phyloP scores from a whole-genome alignment of 345 rosid genomes.

The Eutrema yunnanense region DNA sequence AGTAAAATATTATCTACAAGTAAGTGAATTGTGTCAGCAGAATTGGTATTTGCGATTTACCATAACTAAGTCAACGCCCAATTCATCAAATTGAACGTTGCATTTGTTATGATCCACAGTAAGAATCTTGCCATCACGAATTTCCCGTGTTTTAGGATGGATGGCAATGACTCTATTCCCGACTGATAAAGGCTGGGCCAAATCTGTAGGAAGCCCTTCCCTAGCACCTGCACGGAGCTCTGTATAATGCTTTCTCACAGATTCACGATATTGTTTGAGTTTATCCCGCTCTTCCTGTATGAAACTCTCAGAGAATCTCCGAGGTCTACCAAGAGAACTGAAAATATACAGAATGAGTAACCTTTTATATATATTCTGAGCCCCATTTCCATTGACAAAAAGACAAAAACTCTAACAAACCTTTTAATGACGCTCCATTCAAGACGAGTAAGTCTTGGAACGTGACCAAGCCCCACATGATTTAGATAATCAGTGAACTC shows the following conservation, averaged over 20 bases:
- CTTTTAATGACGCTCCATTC: constrained; percentile 99
- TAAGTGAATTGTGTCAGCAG: neutral
- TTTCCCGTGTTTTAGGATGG: constrained; percentile 80
- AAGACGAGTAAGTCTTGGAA: constrained; percentile 81
- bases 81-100: constrained; percentile 75
- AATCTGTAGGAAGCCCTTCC: constrained; percentile 82
- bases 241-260: constrained; percentile 72
- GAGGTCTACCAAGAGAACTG: constrained; percentile 97
- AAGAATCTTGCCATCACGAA: constrained; percentile 83
- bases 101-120: constrained; percentile 70
- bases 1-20: neutral
- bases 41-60: constrained; percentile 34
- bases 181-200: constrained; percentile 78
- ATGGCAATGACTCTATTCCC: constrained; percentile 82
- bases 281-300: constrained; percentile 75
- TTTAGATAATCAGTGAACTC: constrained; percentile 86
- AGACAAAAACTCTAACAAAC: constrained; percentile 31
- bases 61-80: constrained; percentile 80
- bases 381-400: neutral
- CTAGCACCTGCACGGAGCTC: constrained; percentile 58
- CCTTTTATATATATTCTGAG: neutral
- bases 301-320: constrained; percentile 85
- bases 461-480: constrained; percentile 88
- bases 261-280: constrained; percentile 78
- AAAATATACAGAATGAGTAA: constrained; percentile 18